These are phyloP conservation scores for Claviceps lovelessii DNA, from an alignment of 2,329 filamentous ascomycete genomes.

Conservation along the genomic window DNA sequence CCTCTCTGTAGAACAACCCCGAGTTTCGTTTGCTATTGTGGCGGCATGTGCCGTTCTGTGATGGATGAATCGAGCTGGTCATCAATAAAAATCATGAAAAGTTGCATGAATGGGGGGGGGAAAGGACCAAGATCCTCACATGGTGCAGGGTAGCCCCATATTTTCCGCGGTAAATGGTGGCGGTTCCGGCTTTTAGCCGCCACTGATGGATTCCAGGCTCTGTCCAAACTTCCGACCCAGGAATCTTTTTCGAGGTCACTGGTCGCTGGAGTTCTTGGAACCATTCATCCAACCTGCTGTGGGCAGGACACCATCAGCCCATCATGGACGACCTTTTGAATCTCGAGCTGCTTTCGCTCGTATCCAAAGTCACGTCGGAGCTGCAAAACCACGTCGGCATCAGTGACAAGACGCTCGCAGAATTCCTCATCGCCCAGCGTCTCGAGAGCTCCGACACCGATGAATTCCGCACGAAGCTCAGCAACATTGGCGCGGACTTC, in stretches of 20 bases:
- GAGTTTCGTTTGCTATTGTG: too few relatives aligned
- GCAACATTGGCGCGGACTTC: slow-evolving; percentile 66
- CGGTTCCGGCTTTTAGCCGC: background rate
- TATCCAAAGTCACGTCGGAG: slow-evolving; percentile 88
- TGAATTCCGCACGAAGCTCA: slow-evolving; percentile 64
- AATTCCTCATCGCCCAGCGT: slow-evolving; percentile 90
- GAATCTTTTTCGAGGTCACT: background rate
- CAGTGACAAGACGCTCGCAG: slow-evolving; percentile 85
- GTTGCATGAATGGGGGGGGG: too few relatives aligned
- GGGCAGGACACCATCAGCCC: slow-evolving; percentile 10
- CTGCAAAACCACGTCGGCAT: slow-evolving; percentile 87
- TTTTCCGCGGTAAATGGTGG: background rate
- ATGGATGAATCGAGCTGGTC: too few relatives aligned
- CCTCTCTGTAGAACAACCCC: too few relatives aligned
- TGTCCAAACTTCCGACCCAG: background rate
- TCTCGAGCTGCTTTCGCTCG: slow-evolving; percentile 83
- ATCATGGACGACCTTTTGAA: slow-evolving; percentile 81
- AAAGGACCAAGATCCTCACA: background rate
- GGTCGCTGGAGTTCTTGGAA: background rate
- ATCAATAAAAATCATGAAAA: background rate
- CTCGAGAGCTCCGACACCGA: slow-evolving; percentile 53
- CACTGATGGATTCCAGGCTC: background rate
- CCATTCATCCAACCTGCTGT: background rate
- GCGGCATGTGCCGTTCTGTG: too few relatives aligned
- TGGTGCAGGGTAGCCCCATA: background rate